Evolutionary conservation across 2,329 filamentous ascomycete genomes (phyloP).

Genomic region (Didymella arachidicola): DNA sequence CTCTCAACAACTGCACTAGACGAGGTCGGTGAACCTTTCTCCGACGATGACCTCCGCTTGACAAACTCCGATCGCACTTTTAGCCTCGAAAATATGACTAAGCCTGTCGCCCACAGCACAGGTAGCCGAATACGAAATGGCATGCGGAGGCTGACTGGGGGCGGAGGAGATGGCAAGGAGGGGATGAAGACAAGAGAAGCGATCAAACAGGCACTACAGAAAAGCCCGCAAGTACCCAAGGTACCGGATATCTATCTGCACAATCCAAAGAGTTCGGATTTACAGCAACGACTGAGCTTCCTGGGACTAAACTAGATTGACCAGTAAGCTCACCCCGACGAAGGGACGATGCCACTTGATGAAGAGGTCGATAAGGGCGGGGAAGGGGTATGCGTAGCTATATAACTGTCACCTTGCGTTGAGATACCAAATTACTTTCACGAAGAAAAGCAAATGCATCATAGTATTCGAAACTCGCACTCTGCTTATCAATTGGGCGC

Average conservation of each 20-base stretch:
- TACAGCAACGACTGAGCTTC: constrained; percentile 25
- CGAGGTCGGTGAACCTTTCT: constrained; percentile 77
- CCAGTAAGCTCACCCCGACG: constrained; percentile 10
- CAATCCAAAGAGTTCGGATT: constrained; percentile 48
- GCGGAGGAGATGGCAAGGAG: constrained; percentile 54
- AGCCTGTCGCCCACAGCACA: constrained; percentile 64
- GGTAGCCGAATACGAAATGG: constrained; percentile 59
- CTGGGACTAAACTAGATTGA: constrained; percentile 16
- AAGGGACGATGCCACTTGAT: background rate
- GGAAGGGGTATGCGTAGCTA: background rate
- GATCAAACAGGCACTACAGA: constrained; percentile 47
- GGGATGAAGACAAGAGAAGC: constrained; percentile 49
- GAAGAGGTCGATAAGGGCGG: background rate
- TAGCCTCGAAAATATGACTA: constrained; percentile 62
- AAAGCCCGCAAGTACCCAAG: constrained; percentile 58
- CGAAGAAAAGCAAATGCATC: constrained; percentile 5
- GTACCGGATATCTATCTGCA: constrained; percentile 56
- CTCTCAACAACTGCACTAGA: constrained; percentile 75
- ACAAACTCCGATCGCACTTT: constrained; percentile 38
- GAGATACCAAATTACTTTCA: constrained; percentile 14
- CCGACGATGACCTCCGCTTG: constrained; percentile 70
- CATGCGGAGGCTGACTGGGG: constrained; percentile 69
- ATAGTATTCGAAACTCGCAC: background rate
- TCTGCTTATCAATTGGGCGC: background rate
- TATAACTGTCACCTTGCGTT: background rate